phyloP scores from a whole-genome alignment of 441 rosid genomes.

The Gossypium davidsonii region DNA sequence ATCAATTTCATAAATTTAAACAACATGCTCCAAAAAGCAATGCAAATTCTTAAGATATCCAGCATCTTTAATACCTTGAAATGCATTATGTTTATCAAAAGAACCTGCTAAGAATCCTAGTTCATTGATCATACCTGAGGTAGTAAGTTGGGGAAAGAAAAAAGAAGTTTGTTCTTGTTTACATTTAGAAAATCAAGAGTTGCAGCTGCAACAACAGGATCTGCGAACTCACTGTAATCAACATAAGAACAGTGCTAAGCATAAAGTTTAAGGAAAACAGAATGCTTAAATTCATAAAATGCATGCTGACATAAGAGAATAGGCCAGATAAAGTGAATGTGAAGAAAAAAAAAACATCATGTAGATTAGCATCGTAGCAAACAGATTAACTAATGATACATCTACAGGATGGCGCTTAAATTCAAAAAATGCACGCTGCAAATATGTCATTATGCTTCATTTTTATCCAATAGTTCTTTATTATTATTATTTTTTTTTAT shows the following conservation, averaged over 20 bases:
- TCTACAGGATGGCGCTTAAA: not conserved
- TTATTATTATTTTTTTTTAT: not conserved
- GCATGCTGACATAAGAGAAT: slow-evolving; percentile 1
- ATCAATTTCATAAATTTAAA: not conserved
- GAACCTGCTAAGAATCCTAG: slow-evolving; percentile 2
- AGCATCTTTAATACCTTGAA: slow-evolving; percentile 9
- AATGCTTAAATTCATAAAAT: not conserved
- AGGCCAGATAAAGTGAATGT: not conserved
- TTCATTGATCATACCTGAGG: slow-evolving; percentile 69
- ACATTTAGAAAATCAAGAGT: slow-evolving; percentile 72
- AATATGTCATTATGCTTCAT: not conserved
- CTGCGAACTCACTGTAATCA: slow-evolving; percentile 84
- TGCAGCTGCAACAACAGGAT: slow-evolving; percentile 82
- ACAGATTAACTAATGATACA: not conserved
- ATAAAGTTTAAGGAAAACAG: slow-evolving; percentile 5
- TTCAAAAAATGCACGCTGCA: not conserved
- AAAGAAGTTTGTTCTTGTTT: slow-evolving; percentile 60
- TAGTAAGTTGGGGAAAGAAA: slow-evolving; percentile 61
- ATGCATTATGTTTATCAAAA: slow-evolving; percentile 8
- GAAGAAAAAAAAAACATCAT: not conserved
- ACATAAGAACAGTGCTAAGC: slow-evolving; percentile 27
- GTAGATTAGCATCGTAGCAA: not conserved
- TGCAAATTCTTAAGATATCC: not conserved
- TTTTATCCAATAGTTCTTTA: not conserved
- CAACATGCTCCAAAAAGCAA: not conserved